Conservation (phyloP, 129 eudicot genomes). For the Pulicaria dysenterica region DNA sequence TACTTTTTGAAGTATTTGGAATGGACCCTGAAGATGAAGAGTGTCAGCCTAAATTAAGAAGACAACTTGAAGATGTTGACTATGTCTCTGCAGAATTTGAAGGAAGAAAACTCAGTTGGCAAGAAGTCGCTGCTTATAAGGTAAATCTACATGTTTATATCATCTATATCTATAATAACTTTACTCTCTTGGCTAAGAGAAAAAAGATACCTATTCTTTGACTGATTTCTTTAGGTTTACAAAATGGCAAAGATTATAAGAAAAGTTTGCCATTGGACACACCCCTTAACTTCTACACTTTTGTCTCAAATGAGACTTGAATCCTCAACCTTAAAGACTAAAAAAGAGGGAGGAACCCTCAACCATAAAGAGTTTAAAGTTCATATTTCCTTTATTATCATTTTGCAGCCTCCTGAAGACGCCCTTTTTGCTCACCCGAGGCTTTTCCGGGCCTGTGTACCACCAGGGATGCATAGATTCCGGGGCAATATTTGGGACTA, state of each 20-base stretch:
- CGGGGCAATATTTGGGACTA: constrained; percentile 97
- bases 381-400: constrained; percentile 11
- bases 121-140: constrained; percentile 92
- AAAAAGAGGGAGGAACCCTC: too few relatives aligned
- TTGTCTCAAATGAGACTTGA: too few relatives aligned
- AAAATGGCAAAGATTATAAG: not conserved
- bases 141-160: constrained; percentile 40
- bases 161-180: constrained; percentile 5
- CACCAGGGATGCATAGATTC: constrained; percentile 99
- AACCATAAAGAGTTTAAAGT: not conserved
- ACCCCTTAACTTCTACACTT: too few relatives aligned
- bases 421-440: constrained; percentile 98
- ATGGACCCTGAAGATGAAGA: constrained; percentile 99
- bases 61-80: constrained; percentile 98
- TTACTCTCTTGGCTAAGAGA: constrained; percentile 2
- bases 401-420: constrained; percentile 95
- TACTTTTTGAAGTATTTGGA: constrained; percentile 97
- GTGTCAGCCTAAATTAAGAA: constrained; percentile 83
- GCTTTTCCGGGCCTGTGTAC: constrained; percentile 96
- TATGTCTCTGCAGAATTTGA: constrained; percentile 96
- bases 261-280: not conserved
- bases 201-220: not conserved
- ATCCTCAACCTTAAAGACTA: too few relatives aligned
- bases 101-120: constrained; percentile 84
- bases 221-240: constrained; percentile 5